A percentile compares a stretch with the other conserved stretches of the same genome.
These are phyloP conservation scores for Euphorbia tirucalli DNA, from an alignment of 345 rosid species.

Conservation along the genomic window DNA sequence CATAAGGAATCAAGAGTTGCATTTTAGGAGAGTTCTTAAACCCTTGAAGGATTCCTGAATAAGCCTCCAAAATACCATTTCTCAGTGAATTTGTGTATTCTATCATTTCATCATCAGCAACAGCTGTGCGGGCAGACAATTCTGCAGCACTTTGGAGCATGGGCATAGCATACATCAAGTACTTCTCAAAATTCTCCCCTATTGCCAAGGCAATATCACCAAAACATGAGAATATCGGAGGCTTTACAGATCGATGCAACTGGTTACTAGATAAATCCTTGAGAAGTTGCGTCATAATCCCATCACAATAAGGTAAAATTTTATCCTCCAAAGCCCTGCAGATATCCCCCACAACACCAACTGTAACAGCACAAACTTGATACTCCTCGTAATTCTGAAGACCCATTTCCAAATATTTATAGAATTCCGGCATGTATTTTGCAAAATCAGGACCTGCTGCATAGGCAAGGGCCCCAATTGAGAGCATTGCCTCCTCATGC, in stretches of 20 bases:
- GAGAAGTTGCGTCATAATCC: slow-evolving; percentile 77
- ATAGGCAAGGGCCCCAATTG: slow-evolving; percentile 78
- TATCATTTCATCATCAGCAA: slow-evolving; percentile 67
- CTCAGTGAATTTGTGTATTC: slow-evolving; percentile 71
- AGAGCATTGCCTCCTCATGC: slow-evolving; percentile 81
- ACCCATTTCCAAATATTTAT: slow-evolving; percentile 70
- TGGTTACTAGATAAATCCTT: slow-evolving; percentile 78
- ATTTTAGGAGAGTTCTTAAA: slow-evolving; percentile 70
- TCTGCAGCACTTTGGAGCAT: slow-evolving; percentile 79
- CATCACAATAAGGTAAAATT: slow-evolving; percentile 64
- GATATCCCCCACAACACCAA: slow-evolving; percentile 71
- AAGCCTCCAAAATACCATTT: slow-evolving; percentile 73
- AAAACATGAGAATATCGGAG: slow-evolving; percentile 70
- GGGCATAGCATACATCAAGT: slow-evolving; percentile 67
- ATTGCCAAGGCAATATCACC: slow-evolving; percentile 78
- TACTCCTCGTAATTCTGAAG: slow-evolving; percentile 78
- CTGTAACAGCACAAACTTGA: slow-evolving; percentile 72
- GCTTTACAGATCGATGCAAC: slow-evolving; percentile 73
- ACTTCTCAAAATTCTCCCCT: slow-evolving; percentile 70
- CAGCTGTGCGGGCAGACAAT: slow-evolving; percentile 55
- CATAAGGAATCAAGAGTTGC: slow-evolving; percentile 65
- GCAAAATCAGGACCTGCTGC: slow-evolving; percentile 58
- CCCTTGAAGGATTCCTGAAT: slow-evolving; percentile 77
- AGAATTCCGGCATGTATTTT: slow-evolving; percentile 72
- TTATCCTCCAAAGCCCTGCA: slow-evolving; percentile 68